Conservation (phyloP, 768 basidiomycete genomes). For the Pholiota molesta region DNA sequence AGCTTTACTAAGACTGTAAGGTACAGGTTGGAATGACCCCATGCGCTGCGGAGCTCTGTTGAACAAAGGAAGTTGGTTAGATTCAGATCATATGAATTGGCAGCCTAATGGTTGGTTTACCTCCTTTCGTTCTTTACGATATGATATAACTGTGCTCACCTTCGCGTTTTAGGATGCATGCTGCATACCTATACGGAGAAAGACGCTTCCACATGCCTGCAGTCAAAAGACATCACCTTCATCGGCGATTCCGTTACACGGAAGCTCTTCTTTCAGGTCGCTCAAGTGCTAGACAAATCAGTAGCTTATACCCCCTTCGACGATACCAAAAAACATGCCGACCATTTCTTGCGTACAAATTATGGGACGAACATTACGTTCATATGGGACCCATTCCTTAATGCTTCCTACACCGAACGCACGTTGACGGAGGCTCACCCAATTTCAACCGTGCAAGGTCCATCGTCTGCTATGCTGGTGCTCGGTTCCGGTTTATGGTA, state of each 20-base stretch:
- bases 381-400: slow-evolving; percentile 89
- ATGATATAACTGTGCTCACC: background rate
- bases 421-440: slow-evolving; percentile 35
- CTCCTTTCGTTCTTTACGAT: background rate
- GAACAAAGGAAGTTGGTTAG: slow-evolving; percentile 79
- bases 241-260: slow-evolving; percentile 86
- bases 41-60: slow-evolving; percentile 73
- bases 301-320: slow-evolving; percentile 55
- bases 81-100: slow-evolving; percentile 69
- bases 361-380: slow-evolving; percentile 58
- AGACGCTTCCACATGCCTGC: slow-evolving; percentile 58
- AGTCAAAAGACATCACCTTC: slow-evolving; percentile 68
- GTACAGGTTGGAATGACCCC: slow-evolving; percentile 71
- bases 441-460: background rate
- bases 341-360: slow-evolving; percentile 53
- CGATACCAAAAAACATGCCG: slow-evolving; percentile 68
- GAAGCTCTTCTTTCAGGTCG: slow-evolving; percentile 76
- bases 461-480: slow-evolving; percentile 61
- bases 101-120: slow-evolving; percentile 76
- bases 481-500: slow-evolving; percentile 91
- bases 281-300: slow-evolving; percentile 58
- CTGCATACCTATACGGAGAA: slow-evolving; percentile 61
- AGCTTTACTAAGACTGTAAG: background rate
- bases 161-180: slow-evolving; percentile 70
- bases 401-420: slow-evolving; percentile 56